Conservation (phyloP, 2,329 filamentous ascomycete genomes). For the Penicillium frequentans region DNA sequence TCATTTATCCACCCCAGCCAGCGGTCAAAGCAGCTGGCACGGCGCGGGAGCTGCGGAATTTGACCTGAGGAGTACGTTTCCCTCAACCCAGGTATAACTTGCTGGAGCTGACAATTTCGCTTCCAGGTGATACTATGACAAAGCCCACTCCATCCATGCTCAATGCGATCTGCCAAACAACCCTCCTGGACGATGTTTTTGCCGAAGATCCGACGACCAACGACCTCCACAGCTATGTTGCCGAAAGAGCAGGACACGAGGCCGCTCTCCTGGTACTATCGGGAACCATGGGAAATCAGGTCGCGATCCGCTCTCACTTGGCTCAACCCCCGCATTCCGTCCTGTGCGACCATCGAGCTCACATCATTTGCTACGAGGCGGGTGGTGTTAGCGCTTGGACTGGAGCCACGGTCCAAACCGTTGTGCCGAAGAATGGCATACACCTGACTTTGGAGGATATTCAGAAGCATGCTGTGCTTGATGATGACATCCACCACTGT, state of each 20-base stretch:
- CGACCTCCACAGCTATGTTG: slow-evolving; percentile 72
- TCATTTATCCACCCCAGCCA: slow-evolving; percentile 15
- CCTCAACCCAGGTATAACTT: slow-evolving; percentile 3
- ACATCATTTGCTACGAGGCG: slow-evolving; percentile 68
- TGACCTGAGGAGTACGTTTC: slow-evolving; percentile 51
- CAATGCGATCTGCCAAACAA: slow-evolving; percentile 69
- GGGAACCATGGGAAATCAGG: slow-evolving; percentile 92
- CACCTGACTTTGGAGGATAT: slow-evolving; percentile 79
- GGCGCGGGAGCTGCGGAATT: slow-evolving; percentile 56
- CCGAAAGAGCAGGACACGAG: slow-evolving; percentile 71
- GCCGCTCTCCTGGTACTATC: slow-evolving; percentile 78
- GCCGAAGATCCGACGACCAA: slow-evolving; percentile 77
- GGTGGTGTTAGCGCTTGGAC: slow-evolving; percentile 69
- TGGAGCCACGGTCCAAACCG: slow-evolving; percentile 67
- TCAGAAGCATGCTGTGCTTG: slow-evolving; percentile 61
- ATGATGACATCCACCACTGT: slow-evolving; percentile 70
- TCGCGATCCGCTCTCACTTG: slow-evolving; percentile 76
- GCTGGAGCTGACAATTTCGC: neutral
- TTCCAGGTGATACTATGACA: slow-evolving; percentile 67
- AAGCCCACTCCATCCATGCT: slow-evolving; percentile 81
- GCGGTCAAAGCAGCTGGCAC: slow-evolving; percentile 33
- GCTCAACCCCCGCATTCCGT: slow-evolving; percentile 77
- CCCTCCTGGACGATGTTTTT: slow-evolving; percentile 81
- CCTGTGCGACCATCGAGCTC: slow-evolving; percentile 74
- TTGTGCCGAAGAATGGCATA: slow-evolving; percentile 68